phyloP scores from a whole-genome alignment of 441 rosid species.

The Erodium texanum region DNA sequence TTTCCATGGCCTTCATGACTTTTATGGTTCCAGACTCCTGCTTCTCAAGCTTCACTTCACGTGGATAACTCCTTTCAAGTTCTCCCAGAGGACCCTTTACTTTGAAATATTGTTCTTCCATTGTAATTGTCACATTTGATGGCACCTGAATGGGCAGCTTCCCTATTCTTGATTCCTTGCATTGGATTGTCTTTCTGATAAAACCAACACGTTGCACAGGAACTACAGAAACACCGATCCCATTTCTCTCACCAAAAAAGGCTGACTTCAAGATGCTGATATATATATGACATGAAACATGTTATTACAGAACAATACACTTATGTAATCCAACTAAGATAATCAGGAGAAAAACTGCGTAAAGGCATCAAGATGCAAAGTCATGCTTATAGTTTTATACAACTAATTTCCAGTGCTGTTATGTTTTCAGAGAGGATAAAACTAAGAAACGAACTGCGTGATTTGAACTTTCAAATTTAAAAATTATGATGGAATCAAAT shows the following conservation, averaged over 20 bases:
- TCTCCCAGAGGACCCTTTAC: conserved; percentile 93
- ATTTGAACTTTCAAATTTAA: neutral
- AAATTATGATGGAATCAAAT: neutral
- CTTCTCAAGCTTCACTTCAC: conserved; percentile 59
- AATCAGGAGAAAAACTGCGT: neutral
- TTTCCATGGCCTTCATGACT: conserved; percentile 60
- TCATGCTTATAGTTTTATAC: neutral
- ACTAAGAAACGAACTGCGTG: neutral
- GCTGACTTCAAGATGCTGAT: conserved; percentile 58
- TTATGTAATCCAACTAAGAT: neutral
- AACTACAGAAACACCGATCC: conserved; percentile 28
- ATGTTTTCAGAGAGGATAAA: neutral
- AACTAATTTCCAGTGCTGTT: neutral
- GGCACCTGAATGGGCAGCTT: conserved; percentile 80
- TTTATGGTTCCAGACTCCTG: conserved; percentile 47
- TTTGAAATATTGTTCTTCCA: conserved; percentile 60
- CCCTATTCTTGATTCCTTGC: conserved; percentile 90
- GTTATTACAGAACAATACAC: neutral
- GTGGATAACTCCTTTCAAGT: conserved; percentile 57
- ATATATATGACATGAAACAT: conserved; percentile 14
- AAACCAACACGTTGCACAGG: conserved; percentile 34
- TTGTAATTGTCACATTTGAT: conserved; percentile 51
- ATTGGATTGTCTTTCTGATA: conserved; percentile 41
- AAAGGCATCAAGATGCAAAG: conserved; percentile 5
- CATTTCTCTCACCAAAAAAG: conserved; percentile 53